phyloP scores from a whole-genome alignment of 176 grass and related monocot species.

The Zoysia japonica region DNA sequence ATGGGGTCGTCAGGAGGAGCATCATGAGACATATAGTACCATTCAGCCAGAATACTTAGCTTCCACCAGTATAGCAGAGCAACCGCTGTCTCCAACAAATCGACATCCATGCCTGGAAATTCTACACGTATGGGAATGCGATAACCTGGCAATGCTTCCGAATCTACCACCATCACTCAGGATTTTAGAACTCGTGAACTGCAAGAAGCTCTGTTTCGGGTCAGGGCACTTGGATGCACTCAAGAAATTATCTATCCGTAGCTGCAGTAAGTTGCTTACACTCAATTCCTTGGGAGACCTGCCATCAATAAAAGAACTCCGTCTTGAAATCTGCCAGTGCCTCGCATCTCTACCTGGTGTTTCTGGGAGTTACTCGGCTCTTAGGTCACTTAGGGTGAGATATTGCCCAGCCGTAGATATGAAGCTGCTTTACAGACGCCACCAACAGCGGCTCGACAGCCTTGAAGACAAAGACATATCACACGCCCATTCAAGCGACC shows the following conservation, averaged over 20 bases:
- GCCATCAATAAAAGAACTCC: neutral
- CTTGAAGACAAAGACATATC: neutral
- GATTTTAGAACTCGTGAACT: neutral
- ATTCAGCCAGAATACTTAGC: neutral
- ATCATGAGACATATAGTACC: neutral
- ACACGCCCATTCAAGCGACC: neutral
- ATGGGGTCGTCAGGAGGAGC: neutral
- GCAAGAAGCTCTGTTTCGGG: neutral
- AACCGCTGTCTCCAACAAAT: neutral
- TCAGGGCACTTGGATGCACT: neutral
- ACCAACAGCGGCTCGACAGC: neutral
- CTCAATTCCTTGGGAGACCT: neutral
- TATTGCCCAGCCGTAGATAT: conserved; percentile 10
- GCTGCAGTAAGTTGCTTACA: neutral
- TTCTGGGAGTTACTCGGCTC: neutral
- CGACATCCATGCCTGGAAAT: neutral
- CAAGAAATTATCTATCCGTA: accelerated
- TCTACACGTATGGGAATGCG: accelerated
- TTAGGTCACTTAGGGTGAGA: accelerated
- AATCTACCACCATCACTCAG: neutral
- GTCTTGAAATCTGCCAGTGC: neutral
- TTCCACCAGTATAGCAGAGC: neutral
- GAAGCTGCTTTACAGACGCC: conserved; percentile 9
- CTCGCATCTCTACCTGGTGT: neutral
- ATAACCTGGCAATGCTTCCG: neutral